Evolutionary conservation across 495 filamentous ascomycete genomes (phyloP).

Genomic region (Hypoxylon perforatum): DNA sequence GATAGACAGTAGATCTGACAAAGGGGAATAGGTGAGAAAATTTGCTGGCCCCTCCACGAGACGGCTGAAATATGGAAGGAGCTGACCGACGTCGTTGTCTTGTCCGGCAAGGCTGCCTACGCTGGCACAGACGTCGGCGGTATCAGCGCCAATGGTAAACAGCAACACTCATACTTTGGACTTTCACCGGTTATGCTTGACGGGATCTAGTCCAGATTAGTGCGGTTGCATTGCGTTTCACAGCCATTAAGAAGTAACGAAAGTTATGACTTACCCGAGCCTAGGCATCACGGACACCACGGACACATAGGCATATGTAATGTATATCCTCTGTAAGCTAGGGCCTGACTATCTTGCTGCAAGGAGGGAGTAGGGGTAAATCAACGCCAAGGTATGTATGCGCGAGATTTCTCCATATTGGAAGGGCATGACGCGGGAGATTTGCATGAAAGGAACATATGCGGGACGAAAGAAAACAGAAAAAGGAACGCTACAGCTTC

Average conservation of each 20-base stretch:
- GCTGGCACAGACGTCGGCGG: neutral
- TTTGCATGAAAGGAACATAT: neutral
- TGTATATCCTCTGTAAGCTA: too few species aligned
- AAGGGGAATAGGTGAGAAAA: neutral
- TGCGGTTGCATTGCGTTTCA: slow-evolving; percentile 19
- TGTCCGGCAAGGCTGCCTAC: slow-evolving; percentile 2
- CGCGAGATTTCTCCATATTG: neutral
- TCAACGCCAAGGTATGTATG: neutral
- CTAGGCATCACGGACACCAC: too few species aligned
- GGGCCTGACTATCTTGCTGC: too few species aligned
- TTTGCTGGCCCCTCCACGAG: slow-evolving; percentile 21
- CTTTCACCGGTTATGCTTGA: slow-evolving; percentile 22
- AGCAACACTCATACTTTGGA: neutral
- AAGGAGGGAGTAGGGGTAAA: neutral
- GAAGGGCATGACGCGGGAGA: neutral
- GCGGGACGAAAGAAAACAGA: neutral
- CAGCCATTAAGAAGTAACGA: neutral
- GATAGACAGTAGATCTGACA: slow-evolving; percentile 12
- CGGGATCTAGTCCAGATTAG: slow-evolving; percentile 15
- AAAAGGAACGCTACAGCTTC: slow-evolving; percentile 13
- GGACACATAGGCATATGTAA: neutral
- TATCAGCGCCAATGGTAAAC: neutral
- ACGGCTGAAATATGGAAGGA: slow-evolving; percentile 18
- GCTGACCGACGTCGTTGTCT: slow-evolving; percentile 23
- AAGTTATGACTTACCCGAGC: slow-evolving; percentile 32